A percentile compares a stretch with the other conserved stretches of the same genome.
These are phyloP conservation scores for Alternaria gaisen DNA, from an alignment of 2,329 filamentous ascomycete genomes.

Conservation along the genomic window DNA sequence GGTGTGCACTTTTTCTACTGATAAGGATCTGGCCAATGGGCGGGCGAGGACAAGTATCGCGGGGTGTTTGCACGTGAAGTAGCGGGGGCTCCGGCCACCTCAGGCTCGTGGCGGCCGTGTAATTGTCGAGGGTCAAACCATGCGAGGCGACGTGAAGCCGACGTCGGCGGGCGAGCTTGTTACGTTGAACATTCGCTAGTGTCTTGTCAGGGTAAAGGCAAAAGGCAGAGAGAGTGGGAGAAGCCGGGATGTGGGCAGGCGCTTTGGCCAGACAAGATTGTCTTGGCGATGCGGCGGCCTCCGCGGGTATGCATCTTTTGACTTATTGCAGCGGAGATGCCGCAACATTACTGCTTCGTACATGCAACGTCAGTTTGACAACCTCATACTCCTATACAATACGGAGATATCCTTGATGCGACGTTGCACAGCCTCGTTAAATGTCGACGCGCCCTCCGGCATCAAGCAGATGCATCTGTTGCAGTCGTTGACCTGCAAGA, in stretches of 20 bases:
- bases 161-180: slow-evolving; percentile 28
- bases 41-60: slow-evolving; percentile 20
- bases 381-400: neutral
- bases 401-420: neutral
- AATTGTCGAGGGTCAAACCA: slow-evolving; percentile 41
- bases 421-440: neutral
- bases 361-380: neutral
- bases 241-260: slow-evolving; percentile 5
- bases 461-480: neutral
- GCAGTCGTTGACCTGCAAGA: neutral
- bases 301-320: slow-evolving; percentile 8
- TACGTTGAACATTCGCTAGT: slow-evolving; percentile 31
- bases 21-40: slow-evolving; percentile 47
- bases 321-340: slow-evolving; percentile 12
- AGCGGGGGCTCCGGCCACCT: slow-evolving; percentile 31
- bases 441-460: neutral
- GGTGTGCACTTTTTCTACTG: slow-evolving; percentile 43
- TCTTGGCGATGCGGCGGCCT: slow-evolving; percentile 10
- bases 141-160: slow-evolving; percentile 13
- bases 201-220: slow-evolving; percentile 8
- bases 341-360: neutral
- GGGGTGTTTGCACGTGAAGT: slow-evolving; percentile 34
- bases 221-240: slow-evolving; percentile 16
- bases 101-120: slow-evolving; percentile 28
- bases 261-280: neutral